Evolutionary conservation across 169 alveolate genomes (phyloP), one percentile per base, ranked within the genome.

Genomic region (Eimeria falciformis): DNA sequence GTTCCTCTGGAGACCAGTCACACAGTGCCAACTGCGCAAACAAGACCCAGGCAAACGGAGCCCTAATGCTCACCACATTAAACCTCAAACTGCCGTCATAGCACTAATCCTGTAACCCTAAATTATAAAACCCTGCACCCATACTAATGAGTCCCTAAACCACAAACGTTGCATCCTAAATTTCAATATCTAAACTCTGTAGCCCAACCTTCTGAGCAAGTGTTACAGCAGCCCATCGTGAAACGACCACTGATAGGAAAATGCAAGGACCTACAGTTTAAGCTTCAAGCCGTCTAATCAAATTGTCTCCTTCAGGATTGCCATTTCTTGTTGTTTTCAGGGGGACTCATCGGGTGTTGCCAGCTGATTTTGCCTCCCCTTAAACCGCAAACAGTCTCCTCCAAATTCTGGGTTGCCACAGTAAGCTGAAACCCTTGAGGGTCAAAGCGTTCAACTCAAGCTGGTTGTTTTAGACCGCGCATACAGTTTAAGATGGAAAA

Each of bases 1-100:
- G 21, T 87, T 71, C 56, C 93, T 68, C 23, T 87, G 93, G 93
- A 78, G 87, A 37, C 93, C 93, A 23, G 23, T 87, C 29, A 86
- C 71, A 33, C 93, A 87, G 66, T 58, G 77, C 43, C 88, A 78
- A 9, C 65, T 87, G 65, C 81, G 78, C 55, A 69, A 56, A 25
- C 83, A 68, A 29, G 93, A 87, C 46, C 45, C 93, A 29, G 93
- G 93, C 37, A 73, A 5, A 79, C 87, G 4, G 6, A n/a, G n/a
- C n/a, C n/a, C n/a, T n/a, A n/a, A n/a, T n/a, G 14, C 58, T 14
- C 58, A 9, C 7, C 7, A 50, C 58, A 7, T 14, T 50, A 50
- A 50, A 50, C 58, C 58, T 14, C 14, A 50, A 50, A 50, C 58
- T 14, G 21, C 58, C 58, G 14, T 14, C 58, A 7, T 50, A 50